These are phyloP conservation scores for Coemansia sp. DNA, from an alignment of 192 early-diverging fungal genomes.

Conservation along the genomic window DNA sequence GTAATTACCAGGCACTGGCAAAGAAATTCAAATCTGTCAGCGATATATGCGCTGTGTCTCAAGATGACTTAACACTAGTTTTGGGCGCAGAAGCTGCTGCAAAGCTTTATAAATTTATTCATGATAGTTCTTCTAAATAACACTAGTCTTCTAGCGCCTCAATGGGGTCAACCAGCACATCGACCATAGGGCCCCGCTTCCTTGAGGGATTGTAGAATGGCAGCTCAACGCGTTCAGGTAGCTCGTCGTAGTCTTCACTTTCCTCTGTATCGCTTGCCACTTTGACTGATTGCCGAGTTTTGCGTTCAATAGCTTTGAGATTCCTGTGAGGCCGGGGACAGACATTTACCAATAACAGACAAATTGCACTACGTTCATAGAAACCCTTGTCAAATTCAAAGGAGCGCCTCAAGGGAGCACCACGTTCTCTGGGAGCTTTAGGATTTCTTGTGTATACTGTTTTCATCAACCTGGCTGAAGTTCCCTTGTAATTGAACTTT, in stretches of 20 bases:
- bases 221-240: neutral
- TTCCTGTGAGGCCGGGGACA: neutral
- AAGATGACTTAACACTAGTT: slow-evolving; percentile 53
- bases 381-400: neutral
- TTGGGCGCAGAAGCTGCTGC: slow-evolving; percentile 67
- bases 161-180: too few species aligned
- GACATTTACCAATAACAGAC: neutral
- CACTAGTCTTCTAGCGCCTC: neutral
- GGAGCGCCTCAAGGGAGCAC: neutral
- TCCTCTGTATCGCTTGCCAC: neutral
- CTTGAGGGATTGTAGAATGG: neutral
- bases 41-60: slow-evolving; percentile 61
- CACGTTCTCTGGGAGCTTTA: neutral
- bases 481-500: neutral
- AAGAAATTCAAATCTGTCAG: slow-evolving; percentile 62
- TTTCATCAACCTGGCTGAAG: too few species aligned
- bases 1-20: slow-evolving; percentile 81
- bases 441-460: too few species aligned
- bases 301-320: neutral
- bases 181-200: neutral
- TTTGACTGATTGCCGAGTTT: neutral
- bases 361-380: neutral
- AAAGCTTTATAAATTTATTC: slow-evolving; percentile 70
- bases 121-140: slow-evolving; percentile 12
- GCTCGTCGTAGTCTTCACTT: neutral